Base-by-base conservation (phyloP, 1,139 yeast genomes). In the Suhomyces coccinellae region DNA sequence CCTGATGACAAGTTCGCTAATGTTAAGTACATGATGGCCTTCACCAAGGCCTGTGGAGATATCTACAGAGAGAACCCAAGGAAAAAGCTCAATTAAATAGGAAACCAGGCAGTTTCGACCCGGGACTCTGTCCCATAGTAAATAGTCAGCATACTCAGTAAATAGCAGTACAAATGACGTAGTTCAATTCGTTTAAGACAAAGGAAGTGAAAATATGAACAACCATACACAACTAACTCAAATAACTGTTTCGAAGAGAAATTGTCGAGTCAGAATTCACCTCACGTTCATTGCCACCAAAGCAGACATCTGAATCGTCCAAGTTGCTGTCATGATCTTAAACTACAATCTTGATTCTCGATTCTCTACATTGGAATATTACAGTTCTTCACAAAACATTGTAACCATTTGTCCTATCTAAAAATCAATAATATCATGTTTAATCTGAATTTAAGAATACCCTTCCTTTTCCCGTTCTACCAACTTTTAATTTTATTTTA, bases 41-140 rank as follows among this genome's bases (percentile, higher is more conserved):
- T 55, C 41, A 50, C 56, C 41, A 70, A 67, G 47, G 57, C 56
- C 26, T 67, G 73, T 54, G 83, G 82, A 53, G 84, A 79, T 55
- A 73, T 79, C 41, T 79, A 54, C 48, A 48, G 60, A 44, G 53
- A 55, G 36, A 51, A 54, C 46, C 58, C 58, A n/a, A 47, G 50
- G 13, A 47, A 45, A 15, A 35, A 30, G 30, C 14, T 34, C 14
- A 27, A 34, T 12, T 34, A 34, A 34, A 16, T 33, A 26, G 17
- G 29, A 17, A 24, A 8, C 11, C 26, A 22, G 29, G 29, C n/a
- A 26, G 29, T 26, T 26, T 26, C 29, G 29, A 12, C n/a, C 29
- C n/a, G 12, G n/a, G 29, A 3, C 27, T 3, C 4, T n/a, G 29
- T 7, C 24, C 24, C 24, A n/a, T 27, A 22, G 36, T 34, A 34